Base-by-base conservation (phyloP, 257 asterid species). In the Gentiana straminea region DNA sequence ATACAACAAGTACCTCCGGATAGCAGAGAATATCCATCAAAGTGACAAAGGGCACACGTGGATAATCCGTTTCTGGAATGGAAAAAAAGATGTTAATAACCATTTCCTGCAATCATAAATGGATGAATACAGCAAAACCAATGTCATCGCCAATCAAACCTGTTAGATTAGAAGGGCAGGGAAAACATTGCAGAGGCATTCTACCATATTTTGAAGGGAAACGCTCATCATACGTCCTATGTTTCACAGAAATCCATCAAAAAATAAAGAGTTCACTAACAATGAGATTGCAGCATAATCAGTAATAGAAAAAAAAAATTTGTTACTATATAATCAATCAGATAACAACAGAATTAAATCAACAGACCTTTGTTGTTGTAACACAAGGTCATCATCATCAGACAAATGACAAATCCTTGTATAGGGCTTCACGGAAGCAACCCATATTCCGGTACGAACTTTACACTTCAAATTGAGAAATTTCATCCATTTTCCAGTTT, bases 21-120 rank as follows among this genome's bases (percentile, higher is more conserved):
- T 82, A 59, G 47, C 81, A 71, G 55, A 90, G 85, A 57, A 81
- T 77, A 73, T 82, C 64, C 96, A 84, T 84, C 81, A 90, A 67
- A 60, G 95, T 80, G 53, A 74, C 80, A 57, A 77, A 79, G 60
- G 87, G 83, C 59, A 73, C 80, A 44, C 65, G 52, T 7, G 79
- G 79, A 68, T 75, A 68, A 44, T 69, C 72, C 8, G 92, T 82
- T 67, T 65, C 96, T 90, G 79, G 60, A 33, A 67, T 57, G 64
- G 49, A 41, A 41, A 64, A 61, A 49, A 63, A 67, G 46, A 53
- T 46, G 33, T 51, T 38, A 51, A 55, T 49, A 53, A 38, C 61
- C 54, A 55, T 45, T 24, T 24, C 59, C 61, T 69, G 63, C 49
- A 58, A 73, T 52, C 61, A 56, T 47, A 35, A 56, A 62, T 60